These are phyloP conservation scores for Mallotus japonicus DNA, from an alignment of 441 rosid species.

Conservation along the genomic window DNA sequence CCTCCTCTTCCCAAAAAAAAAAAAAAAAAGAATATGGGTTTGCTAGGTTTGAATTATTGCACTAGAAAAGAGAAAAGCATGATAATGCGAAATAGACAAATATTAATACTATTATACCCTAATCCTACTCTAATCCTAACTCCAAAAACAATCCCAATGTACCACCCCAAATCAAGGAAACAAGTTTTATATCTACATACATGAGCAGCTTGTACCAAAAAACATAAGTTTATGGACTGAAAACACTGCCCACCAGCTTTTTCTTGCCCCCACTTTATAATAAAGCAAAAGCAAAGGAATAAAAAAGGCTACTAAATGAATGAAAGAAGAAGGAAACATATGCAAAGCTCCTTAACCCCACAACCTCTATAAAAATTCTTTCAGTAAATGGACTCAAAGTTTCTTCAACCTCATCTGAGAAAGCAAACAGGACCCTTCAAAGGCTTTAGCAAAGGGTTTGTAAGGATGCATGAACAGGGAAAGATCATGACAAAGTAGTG, in stretches of 20 bases:
- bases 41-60: constrained; percentile 28
- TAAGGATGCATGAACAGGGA: constrained; percentile 48
- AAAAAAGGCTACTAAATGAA: constrained; percentile 43
- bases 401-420: constrained; percentile 55
- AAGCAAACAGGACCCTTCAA: constrained; percentile 38
- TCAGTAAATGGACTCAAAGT: constrained; percentile 28
- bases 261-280: constrained; percentile 82
- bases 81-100: constrained; percentile 17
- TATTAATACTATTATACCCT: constrained; percentile 17
- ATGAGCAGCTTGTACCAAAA: constrained; percentile 23
- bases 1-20: too few species aligned
- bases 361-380: constrained; percentile 46
- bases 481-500: constrained; percentile 34
- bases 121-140: constrained; percentile 21
- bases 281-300: constrained; percentile 81
- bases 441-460: constrained; percentile 37
- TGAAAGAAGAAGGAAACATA: constrained; percentile 30
- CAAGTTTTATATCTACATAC: constrained; percentile 7
- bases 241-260: constrained; percentile 48
- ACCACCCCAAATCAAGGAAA: constrained; percentile 42
- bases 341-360: constrained; percentile 38
- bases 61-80: constrained; percentile 25
- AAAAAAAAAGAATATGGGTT: too few species aligned
- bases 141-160: constrained; percentile 44
- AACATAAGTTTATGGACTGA: constrained; percentile 34